phyloP scores from a whole-genome alignment of 495 filamentous ascomycete genomes.

The Annulohypoxylon stygium region DNA sequence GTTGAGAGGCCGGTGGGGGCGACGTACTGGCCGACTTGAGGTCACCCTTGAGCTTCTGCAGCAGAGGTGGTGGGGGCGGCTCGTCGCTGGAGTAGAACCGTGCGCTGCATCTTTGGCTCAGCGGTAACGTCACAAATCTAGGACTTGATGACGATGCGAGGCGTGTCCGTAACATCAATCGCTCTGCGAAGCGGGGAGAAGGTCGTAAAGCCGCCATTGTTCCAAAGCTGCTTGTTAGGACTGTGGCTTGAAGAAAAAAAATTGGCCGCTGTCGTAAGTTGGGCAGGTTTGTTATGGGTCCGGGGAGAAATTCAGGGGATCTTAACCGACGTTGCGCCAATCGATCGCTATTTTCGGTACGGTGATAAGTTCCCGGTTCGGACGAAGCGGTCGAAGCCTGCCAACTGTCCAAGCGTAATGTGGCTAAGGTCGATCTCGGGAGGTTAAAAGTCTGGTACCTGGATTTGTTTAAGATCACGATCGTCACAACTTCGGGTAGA shows the following conservation, averaged over 20 bases:
- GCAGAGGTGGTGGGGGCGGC: slow-evolving; percentile 54
- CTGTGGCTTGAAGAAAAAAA: not conserved
- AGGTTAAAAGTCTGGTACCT: slow-evolving; percentile 25
- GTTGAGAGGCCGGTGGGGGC: not conserved
- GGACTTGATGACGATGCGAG: slow-evolving; percentile 15
- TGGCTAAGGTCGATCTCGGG: slow-evolving; percentile 27
- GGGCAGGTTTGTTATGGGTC: slow-evolving; percentile 30
- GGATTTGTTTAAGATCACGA: slow-evolving; percentile 40
- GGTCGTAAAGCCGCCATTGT: slow-evolving; percentile 37
- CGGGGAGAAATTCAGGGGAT: slow-evolving; percentile 43
- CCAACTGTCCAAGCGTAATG: slow-evolving; percentile 27
- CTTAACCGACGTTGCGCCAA: slow-evolving; percentile 34
- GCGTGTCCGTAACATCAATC: slow-evolving; percentile 26
- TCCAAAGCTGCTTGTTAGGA: not conserved
- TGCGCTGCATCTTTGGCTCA: slow-evolving; percentile 33
- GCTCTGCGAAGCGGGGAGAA: slow-evolving; percentile 26
- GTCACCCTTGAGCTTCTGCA: slow-evolving; percentile 65
- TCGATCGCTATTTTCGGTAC: slow-evolving; percentile 36
- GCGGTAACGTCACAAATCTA: slow-evolving; percentile 12
- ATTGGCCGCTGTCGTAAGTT: slow-evolving; percentile 17
- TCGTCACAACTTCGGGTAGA: slow-evolving; percentile 30
- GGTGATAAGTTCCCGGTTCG: slow-evolving; percentile 34
- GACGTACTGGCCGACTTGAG: slow-evolving; percentile 66
- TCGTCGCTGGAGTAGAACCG: slow-evolving; percentile 56
- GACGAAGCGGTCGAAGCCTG: slow-evolving; percentile 12